Conservation (phyloP, 2,329 filamentous ascomycete genomes). For the Neospermospora avenae region DNA sequence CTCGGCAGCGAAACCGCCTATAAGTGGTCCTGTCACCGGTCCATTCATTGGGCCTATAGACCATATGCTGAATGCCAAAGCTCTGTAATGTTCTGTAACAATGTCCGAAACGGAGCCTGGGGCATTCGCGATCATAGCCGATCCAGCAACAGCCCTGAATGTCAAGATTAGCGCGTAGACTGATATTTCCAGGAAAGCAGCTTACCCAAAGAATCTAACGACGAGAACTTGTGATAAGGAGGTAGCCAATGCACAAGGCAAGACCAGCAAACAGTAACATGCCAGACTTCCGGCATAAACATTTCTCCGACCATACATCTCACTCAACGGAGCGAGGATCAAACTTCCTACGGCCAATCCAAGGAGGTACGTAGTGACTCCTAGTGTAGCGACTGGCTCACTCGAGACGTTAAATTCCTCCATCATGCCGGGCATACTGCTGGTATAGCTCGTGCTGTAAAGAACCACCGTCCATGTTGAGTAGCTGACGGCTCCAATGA, state of each 20-base stretch:
- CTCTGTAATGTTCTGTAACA: constrained; percentile 73
- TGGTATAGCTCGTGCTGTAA: constrained; percentile 77
- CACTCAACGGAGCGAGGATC: constrained; percentile 69
- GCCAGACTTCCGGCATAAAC: constrained; percentile 66
- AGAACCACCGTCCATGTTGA: constrained; percentile 50
- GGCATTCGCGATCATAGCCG: constrained; percentile 78
- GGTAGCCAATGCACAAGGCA: constrained; percentile 68
- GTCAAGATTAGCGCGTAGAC: constrained; percentile 6
- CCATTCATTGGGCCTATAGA: constrained; percentile 82
- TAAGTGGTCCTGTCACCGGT: constrained; percentile 60
- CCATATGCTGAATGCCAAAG: constrained; percentile 81
- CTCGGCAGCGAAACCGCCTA: constrained; percentile 77
- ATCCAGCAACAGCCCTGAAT: constrained; percentile 60
- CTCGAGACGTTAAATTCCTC: constrained; percentile 58
- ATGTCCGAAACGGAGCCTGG: constrained; percentile 83
- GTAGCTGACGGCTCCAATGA: constrained; percentile 38
- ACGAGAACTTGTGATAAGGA: constrained; percentile 68
- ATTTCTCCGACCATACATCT: constrained; percentile 64
- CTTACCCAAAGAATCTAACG: constrained; percentile 67
- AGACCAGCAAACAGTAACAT: constrained; percentile 64
- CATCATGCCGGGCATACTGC: constrained; percentile 66
- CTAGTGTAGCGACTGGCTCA: constrained; percentile 64
- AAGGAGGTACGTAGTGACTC: constrained; percentile 74
- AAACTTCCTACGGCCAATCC: constrained; percentile 71
- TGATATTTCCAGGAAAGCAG: constrained; percentile 6